These are phyloP conservation scores for Colletotrichum truncatum DNA, from an alignment of 2,329 filamentous ascomycete species.

Conservation along the genomic window DNA sequence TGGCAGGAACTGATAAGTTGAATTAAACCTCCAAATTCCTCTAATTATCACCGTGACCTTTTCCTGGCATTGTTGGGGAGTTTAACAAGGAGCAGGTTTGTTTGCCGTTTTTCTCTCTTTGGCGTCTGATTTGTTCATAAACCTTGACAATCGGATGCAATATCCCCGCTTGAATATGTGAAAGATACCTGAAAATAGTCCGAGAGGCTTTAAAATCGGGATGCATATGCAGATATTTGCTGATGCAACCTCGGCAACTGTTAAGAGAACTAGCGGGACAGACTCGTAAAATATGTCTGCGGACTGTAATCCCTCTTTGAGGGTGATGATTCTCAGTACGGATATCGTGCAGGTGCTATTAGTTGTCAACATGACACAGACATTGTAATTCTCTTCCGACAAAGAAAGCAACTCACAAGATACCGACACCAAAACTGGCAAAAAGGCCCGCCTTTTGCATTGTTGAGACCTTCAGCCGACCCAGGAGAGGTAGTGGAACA, in stretches of 20 bases:
- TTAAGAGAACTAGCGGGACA: background rate
- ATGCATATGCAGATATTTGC: background rate
- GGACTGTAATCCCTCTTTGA: background rate
- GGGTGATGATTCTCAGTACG: background rate
- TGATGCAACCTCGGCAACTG: background rate
- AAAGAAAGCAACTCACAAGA: constrained; percentile 23
- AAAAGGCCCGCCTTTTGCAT: constrained; percentile 18
- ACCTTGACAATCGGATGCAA: too few relatives aligned
- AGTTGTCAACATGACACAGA: background rate
- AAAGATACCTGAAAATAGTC: too few relatives aligned
- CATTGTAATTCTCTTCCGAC: too few relatives aligned
- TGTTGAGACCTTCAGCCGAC: background rate
- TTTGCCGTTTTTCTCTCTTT: too few relatives aligned
- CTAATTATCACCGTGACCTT: too few relatives aligned
- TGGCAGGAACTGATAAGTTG: too few relatives aligned
- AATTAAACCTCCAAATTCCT: too few relatives aligned
- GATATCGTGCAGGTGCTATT: background rate
- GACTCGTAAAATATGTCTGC: background rate
- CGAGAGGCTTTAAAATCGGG: background rate
- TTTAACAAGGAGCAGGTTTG: too few relatives aligned
- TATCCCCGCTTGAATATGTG: too few relatives aligned
- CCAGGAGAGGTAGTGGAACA: constrained; percentile 17
- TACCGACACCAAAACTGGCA: constrained; percentile 22
- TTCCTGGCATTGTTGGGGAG: too few relatives aligned
- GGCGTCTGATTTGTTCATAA: too few relatives aligned